Base-by-base conservation (phyloP, 352 stramenopile genomes). In the Pythium phragmiticola region DNA sequence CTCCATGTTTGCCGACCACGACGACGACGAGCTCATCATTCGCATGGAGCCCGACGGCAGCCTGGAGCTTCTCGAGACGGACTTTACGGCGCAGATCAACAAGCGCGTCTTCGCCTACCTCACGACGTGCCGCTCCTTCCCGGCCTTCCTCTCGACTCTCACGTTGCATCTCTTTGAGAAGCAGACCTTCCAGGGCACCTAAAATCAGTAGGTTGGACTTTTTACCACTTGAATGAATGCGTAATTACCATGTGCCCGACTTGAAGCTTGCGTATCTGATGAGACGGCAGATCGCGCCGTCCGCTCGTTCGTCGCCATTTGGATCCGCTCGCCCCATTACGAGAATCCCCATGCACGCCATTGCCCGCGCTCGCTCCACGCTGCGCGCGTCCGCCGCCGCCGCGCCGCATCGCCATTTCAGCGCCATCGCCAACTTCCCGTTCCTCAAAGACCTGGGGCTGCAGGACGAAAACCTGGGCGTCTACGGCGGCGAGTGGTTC, bases 91-190 rank as follows among this genome's bases (percentile, higher is more conserved):
- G 19, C 76, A 77, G 60, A 84, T 95, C 58, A 82, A 88, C 53
- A 70, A 79, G 63, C 72, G 83, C 45, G 70, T 84, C 26, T 80
- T 91, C 46, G 72, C 72, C 37, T 90, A 92, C 63, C 73, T 94
- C 36, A 84, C 71, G 28, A 92, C 78, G 23, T 96, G 87, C 67
- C 82, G 90, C 33, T 96, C 90, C 4, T 92, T 96, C 59, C 90
- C 90, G 16, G 88, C 87, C 13, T 97, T 97, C 69, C 68, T 97
- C 60, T 83, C 83, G 28, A 93, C 78, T n/a, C 71, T 97, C 19
- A 95, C 88, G 37, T 72, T 96, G 48, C 76, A 93, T 72, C 72
- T 96, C 21, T 97, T 97, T 57, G 88, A 96, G 72, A 93, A 93
- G 64, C 84, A 95, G 65, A 97, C 90, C 0, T 96, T 96, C 62